phyloP scores from a whole-genome alignment of 2,329 filamentous ascomycete genomes.

The Colletotrichum chlorophyti region DNA sequence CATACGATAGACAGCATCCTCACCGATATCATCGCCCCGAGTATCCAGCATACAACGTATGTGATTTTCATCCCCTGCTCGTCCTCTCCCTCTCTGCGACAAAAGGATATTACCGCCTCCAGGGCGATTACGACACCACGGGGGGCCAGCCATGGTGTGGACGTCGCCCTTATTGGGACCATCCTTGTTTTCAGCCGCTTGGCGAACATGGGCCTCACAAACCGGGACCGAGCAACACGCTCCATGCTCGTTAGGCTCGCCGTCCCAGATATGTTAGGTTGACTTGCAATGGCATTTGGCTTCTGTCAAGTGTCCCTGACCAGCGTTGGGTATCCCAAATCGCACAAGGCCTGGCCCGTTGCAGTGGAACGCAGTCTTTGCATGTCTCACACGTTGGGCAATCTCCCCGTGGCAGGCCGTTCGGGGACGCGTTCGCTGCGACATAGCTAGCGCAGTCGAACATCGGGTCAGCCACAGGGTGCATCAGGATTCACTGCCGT shows the following conservation, averaged over 20 bases:
- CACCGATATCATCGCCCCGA: no score
- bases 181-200: conserved; percentile 28
- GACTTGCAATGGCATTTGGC: no score
- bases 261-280: no score
- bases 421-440: background rate
- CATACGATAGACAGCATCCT: no score
- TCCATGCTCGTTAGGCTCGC: no score
- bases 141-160: conserved; percentile 11
- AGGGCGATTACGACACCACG: conserved; percentile 23
- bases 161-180: conserved; percentile 13
- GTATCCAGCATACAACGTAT: background rate
- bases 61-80: no score
- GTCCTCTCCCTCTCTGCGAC: background rate
- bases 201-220: conserved; percentile 24
- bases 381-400: conserved; percentile 13
- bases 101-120: conserved; percentile 12
- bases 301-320: no score
- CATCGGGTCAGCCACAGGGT: background rate
- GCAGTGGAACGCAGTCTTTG: conserved; percentile 7
- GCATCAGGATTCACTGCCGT: background rate
- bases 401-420: conserved; percentile 4
- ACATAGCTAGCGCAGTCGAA: conserved; percentile 1
- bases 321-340: background rate
- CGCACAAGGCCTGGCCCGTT: background rate
- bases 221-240: conserved; percentile 15